Base-by-base conservation (phyloP, 768 basidiomycete genomes). In the Hypholoma sublateritium region DNA sequence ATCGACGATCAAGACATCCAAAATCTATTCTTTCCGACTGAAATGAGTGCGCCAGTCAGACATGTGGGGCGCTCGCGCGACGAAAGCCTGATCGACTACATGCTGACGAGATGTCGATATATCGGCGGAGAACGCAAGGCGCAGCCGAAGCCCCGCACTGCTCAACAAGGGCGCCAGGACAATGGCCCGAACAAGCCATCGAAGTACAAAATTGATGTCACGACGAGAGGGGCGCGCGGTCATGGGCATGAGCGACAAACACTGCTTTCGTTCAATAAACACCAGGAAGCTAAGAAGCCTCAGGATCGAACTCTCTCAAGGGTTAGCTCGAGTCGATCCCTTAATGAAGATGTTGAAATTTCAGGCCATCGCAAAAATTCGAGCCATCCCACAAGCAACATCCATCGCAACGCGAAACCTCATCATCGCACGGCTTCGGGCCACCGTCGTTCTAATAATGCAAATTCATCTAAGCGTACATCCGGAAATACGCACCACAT, bases 21-120 rank as follows among this genome's bases (percentile, higher is more conserved):
- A 44, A 50, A 43, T 16, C 35, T 49, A 11, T 57, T 63, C 25
- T 55, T 57, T 28, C 51, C 49, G 19, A 39, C 50, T 9, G 41
- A 42, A 39, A 59, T 49, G 37, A 54, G 25, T 21, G 34, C 44
- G 11, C 42, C 32, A 42, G 43, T 28, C 12, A 28, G 22, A 34
- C 53, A 63, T 59, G 51, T n/a, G 19, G 11, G 13, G 17, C 28
- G 41, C 12, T 8, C 62, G 53, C 76, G 72, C 67, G 79, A 75
- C 59, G 77, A 65, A 67, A 83, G 76, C 63, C 66, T 88, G 50
- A 87, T 91, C 46, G 86, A 90, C 61, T 84, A 83, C 66, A 91
- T 91, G 88, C 64, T 91, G 47, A 73, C 75, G 13, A 75, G 80
- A 46, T 78, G 79, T 2, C 69, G 72, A 5, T 67, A 52, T 39